Base-by-base conservation (phyloP, 345 rosid species). In the Heritiera littoralis region DNA sequence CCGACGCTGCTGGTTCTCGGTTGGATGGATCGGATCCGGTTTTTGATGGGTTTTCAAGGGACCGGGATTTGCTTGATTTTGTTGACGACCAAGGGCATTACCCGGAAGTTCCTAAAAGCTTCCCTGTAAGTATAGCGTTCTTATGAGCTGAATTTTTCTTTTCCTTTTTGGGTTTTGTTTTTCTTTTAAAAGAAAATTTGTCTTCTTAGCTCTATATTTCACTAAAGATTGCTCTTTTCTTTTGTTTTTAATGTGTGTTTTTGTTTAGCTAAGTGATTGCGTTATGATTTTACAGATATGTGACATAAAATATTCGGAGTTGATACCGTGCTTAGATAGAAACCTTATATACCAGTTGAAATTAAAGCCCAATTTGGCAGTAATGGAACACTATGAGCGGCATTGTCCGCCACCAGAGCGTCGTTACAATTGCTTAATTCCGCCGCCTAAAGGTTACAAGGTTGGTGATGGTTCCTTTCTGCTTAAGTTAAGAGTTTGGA, bases 351-450 rank as follows among this genome's bases (percentile, higher is more conserved):
- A 96, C 75, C 97, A 96, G 82, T 45, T 91, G 84, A 96, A 86
- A 80, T 51, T 94, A 85, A 96, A 90, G 86, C 91, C 83, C 46
- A 92, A 96, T 82, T 81, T 94, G 82, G 45, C 94, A 13, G 81
- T 96, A 63, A 96, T 96, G 99, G 99, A 94, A 86, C 99, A 96
- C 82, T 92, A 96, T 68, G 99, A 96, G 77, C 88, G 92, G 66
- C 99, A 92, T 54, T 96, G 99, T 64, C 99, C 99, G 23, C 95
- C 97, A 14, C 84, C 88, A 0, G 91, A 91, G 69, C 92, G 99
- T 0, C 97, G 98, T 23, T 92, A 81, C 84, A 96, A 96, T 84
- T 96, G 98, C 82, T 84, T 94, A 79, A 85, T 96, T 74, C 99
- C 98, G 5, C 98, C 98, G 1, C 99, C 99, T 0, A 58, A 35